A percentile compares a stretch with the other conserved stretches of the same genome.
Conservation (phyloP, 1,284 basidiomycete genomes). For the Xanthoconium separans region DNA sequence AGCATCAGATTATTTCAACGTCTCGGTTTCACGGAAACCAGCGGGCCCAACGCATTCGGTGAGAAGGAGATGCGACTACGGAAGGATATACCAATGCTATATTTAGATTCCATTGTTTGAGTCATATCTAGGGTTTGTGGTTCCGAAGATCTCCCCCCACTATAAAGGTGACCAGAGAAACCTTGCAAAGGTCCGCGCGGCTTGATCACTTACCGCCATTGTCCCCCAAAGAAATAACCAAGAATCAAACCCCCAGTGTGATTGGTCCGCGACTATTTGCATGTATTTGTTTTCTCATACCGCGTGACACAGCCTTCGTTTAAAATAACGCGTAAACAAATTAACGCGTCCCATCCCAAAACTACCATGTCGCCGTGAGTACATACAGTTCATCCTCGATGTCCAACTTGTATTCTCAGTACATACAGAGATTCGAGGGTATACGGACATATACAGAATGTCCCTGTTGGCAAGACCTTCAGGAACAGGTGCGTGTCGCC, state of each 20-base stretch:
- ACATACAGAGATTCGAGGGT: constrained; percentile 6
- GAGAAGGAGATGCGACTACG: constrained; percentile 48
- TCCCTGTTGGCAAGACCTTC: constrained; percentile 9
- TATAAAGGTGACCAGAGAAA: constrained; percentile 13
- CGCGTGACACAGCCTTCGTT: background rate
- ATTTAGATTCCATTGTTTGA: constrained; percentile 17
- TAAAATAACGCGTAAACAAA: constrained; percentile 13
- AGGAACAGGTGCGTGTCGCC: constrained; percentile 12
- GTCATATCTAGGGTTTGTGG: constrained; percentile 9
- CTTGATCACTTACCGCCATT: constrained; percentile 14
- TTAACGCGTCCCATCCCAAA: constrained; percentile 12
- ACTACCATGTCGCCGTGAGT: constrained; percentile 21
- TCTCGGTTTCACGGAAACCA: constrained; percentile 48
- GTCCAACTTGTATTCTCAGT: background rate
- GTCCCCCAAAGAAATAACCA: background rate
- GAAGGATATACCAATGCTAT: background rate
- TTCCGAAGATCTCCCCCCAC: background rate
- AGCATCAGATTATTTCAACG: constrained; percentile 48
- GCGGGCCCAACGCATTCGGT: constrained; percentile 45
- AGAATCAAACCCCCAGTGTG: background rate
- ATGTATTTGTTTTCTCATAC: constrained; percentile 4
- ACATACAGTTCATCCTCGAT: background rate
- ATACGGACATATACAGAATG: constrained; percentile 22
- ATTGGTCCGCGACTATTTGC: constrained; percentile 14
- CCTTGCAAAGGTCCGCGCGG: background rate